phyloP scores from a whole-genome alignment of 257 asterid genomes.

The Solanum neorickii region DNA sequence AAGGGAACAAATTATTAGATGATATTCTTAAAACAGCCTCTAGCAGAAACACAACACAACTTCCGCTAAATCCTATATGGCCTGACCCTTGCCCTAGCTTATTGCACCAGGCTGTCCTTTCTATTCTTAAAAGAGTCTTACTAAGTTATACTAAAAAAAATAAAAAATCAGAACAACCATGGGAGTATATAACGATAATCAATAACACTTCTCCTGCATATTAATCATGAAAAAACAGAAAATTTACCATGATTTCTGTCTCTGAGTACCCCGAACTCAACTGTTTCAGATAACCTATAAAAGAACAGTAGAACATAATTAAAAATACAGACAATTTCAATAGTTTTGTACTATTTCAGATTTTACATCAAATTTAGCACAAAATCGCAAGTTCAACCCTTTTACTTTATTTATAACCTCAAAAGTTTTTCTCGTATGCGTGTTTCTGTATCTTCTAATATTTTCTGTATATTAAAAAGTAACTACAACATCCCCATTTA shows the following conservation, averaged over 20 bases:
- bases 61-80: background rate
- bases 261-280: background rate
- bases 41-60: background rate
- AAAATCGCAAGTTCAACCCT: background rate
- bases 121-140: background rate
- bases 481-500: no score
- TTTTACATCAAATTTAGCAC: background rate
- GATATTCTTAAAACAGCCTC: background rate
- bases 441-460: no score
- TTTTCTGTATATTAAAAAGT: no score
- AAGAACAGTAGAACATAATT: background rate
- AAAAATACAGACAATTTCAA: background rate
- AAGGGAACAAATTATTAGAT: background rate
- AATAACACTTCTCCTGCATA: background rate
- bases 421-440: no score
- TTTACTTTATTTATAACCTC: background rate
- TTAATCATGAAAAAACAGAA: background rate
- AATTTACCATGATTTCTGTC: background rate
- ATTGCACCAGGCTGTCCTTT: background rate
- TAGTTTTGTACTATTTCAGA: background rate
- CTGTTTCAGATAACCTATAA: background rate
- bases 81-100: background rate
- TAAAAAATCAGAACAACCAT: background rate
- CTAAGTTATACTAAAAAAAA: background rate
- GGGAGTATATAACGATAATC: background rate